Percentiles rank a stretch among this genome's conserved stretches.
phyloP scores from a whole-genome alignment of 2,329 filamentous ascomycete species.

The Alternaria sp. region DNA sequence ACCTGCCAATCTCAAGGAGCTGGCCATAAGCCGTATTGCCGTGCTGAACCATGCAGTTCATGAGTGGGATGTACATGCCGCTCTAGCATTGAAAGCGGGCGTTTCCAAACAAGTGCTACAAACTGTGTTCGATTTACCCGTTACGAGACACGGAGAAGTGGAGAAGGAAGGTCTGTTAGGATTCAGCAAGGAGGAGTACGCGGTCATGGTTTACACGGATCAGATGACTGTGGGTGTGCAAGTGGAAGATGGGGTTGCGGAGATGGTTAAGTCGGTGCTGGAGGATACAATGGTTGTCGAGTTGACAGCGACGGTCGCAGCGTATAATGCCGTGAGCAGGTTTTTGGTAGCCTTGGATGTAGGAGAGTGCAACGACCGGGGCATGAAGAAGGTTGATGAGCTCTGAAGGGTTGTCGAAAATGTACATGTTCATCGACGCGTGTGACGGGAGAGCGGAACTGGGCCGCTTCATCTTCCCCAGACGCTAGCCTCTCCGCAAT shows the following conservation, averaged over 20 bases:
- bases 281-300: conserved; percentile 79
- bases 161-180: conserved; percentile 49
- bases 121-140: conserved; percentile 51
- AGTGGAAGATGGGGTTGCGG: conserved; percentile 74
- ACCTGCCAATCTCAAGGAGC: conserved; percentile 68
- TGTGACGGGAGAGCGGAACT: conserved; percentile 19
- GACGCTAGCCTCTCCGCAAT: conserved; percentile 25
- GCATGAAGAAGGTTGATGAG: conserved; percentile 46
- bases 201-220: conserved; percentile 77
- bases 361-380: conserved; percentile 52
- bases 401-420: conserved; percentile 18
- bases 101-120: conserved; percentile 68
- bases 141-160: conserved; percentile 24
- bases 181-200: conserved; percentile 63
- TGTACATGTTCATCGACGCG: background rate
- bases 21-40: conserved; percentile 84
- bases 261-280: conserved; percentile 67
- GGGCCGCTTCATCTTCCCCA: conserved; percentile 28
- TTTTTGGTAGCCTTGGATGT: conserved; percentile 84
- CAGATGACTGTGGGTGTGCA: conserved; percentile 81
- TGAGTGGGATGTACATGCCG: conserved; percentile 84
- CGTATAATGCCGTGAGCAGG: conserved; percentile 85
- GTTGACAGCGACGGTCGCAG: conserved; percentile 79
- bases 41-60: conserved; percentile 84
- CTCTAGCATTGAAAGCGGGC: conserved; percentile 66